Percentiles rank a stretch among this genome's conserved stretches.
These are phyloP conservation scores for Xylariaceae sp. DNA, from an alignment of 2,329 filamentous ascomycete species.

Conservation along the genomic window DNA sequence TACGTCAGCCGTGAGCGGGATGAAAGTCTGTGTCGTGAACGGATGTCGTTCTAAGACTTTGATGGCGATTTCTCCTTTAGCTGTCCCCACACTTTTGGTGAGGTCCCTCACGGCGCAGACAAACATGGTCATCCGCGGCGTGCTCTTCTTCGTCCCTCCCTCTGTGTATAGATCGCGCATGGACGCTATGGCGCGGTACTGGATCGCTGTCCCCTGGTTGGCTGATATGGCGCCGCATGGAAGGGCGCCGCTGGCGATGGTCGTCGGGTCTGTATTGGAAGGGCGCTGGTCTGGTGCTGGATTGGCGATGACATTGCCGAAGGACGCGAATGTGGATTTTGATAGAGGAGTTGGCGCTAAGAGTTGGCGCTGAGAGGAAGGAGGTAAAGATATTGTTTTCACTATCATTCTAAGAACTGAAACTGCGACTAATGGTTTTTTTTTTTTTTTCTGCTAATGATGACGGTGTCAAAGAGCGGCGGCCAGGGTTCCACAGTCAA, in stretches of 20 bases:
- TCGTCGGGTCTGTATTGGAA: conserved; percentile 26
- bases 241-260: conserved; percentile 22
- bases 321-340: conserved; percentile 65
- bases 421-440: too few relatives aligned
- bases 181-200: conserved; percentile 76
- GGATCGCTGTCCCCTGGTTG: conserved; percentile 87
- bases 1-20: conserved; percentile 59
- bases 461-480: too few relatives aligned
- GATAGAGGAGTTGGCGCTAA: too few relatives aligned
- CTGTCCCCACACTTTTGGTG: conserved; percentile 15
- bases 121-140: conserved; percentile 81
- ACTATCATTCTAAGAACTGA: too few relatives aligned
- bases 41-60: conserved; percentile 84
- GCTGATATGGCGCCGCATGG: conserved; percentile 53
- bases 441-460: too few relatives aligned
- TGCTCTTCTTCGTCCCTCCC: conserved; percentile 54
- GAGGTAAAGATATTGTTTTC: too few relatives aligned
- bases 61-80: conserved; percentile 55
- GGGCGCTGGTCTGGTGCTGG: conserved; percentile 57
- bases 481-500: too few relatives aligned
- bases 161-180: conserved; percentile 67
- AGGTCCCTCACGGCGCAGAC: conserved; percentile 64
- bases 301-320: conserved; percentile 79
- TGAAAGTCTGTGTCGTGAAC: conserved; percentile 90
- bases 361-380: conserved; percentile 54